Percentiles rank a stretch among this genome's conserved stretches.
phyloP scores from a whole-genome alignment of 441 rosid species.

The Lagerstroemia fauriei region DNA sequence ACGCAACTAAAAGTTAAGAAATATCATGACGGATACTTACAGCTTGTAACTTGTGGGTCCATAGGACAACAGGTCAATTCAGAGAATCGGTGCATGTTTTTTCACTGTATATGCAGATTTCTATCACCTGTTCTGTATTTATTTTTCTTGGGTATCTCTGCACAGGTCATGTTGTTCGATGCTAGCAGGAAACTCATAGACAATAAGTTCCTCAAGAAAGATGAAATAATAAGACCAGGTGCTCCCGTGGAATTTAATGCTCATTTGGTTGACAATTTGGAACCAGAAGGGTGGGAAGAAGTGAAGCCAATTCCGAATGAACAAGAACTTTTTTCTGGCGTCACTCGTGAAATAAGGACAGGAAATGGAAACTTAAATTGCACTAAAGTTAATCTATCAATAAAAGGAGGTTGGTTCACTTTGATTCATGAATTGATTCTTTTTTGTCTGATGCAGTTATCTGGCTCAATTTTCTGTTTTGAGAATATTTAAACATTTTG shows the following conservation, averaged over 20 bases:
- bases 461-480: neutral
- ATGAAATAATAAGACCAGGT: slow-evolving; percentile 44
- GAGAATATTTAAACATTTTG: neutral
- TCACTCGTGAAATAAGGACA: slow-evolving; percentile 22
- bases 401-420: slow-evolving; percentile 36
- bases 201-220: slow-evolving; percentile 53
- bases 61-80: slow-evolving; percentile 48
- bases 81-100: neutral
- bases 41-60: slow-evolving; percentile 33
- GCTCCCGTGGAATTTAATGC: slow-evolving; percentile 45
- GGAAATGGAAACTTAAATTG: slow-evolving; percentile 18
- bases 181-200: slow-evolving; percentile 44
- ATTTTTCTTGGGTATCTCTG: slow-evolving; percentile 11
- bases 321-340: slow-evolving; percentile 21
- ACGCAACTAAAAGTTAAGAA: slow-evolving; percentile 55
- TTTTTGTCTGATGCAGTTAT: neutral
- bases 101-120: neutral
- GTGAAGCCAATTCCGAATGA: slow-evolving; percentile 25
- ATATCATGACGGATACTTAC: slow-evolving; percentile 59
- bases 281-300: slow-evolving; percentile 35
- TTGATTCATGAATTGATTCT: neutral
- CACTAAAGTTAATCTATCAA: slow-evolving; percentile 31
- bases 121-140: neutral
- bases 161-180: slow-evolving; percentile 52
- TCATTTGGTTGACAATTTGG: slow-evolving; percentile 58